These are phyloP conservation scores for Typha latifolia DNA, from an alignment of 176 grass and related monocot species.

Conservation along the genomic window DNA sequence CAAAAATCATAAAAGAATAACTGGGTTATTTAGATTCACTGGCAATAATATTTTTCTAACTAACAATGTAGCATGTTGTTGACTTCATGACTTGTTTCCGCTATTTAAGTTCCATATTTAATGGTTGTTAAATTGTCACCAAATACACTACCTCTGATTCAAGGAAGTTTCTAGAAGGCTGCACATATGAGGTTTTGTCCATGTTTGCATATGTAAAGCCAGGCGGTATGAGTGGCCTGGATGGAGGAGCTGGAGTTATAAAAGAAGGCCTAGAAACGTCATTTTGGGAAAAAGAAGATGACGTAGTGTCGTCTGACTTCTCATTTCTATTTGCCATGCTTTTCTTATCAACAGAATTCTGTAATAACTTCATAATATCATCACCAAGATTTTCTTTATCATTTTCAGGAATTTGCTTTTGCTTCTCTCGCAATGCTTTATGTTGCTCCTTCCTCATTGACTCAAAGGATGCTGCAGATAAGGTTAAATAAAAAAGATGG, in stretches of 20 bases:
- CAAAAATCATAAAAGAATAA: too few species aligned
- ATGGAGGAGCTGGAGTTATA: constrained; percentile 16
- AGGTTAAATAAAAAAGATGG: constrained; percentile 16
- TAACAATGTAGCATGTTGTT: neutral
- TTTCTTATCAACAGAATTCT: constrained; percentile 38
- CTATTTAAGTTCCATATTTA: too few species aligned
- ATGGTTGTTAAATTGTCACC: neutral
- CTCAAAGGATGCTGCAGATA: constrained; percentile 81
- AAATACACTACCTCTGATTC: constrained; percentile 31
- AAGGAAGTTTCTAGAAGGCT: constrained; percentile 18
- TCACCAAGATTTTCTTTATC: constrained; percentile 37
- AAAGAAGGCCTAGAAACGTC: constrained; percentile 30
- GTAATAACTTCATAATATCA: constrained; percentile 55
- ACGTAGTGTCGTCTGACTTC: constrained; percentile 32
- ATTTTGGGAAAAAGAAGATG: constrained; percentile 32
- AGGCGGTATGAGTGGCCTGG: constrained; percentile 40
- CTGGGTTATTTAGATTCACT: neutral
- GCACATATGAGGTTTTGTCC: constrained; percentile 29
- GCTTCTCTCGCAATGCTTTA: constrained; percentile 74
- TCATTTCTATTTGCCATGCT: constrained; percentile 28
- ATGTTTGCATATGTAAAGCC: constrained; percentile 30
- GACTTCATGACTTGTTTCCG: too few species aligned
- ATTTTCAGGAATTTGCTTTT: constrained; percentile 29
- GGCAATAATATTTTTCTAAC: neutral
- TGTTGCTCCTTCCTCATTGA: constrained; percentile 98